Conservation (phyloP, 495 filamentous ascomycete species). For the Aspergillus cavernicola region DNA sequence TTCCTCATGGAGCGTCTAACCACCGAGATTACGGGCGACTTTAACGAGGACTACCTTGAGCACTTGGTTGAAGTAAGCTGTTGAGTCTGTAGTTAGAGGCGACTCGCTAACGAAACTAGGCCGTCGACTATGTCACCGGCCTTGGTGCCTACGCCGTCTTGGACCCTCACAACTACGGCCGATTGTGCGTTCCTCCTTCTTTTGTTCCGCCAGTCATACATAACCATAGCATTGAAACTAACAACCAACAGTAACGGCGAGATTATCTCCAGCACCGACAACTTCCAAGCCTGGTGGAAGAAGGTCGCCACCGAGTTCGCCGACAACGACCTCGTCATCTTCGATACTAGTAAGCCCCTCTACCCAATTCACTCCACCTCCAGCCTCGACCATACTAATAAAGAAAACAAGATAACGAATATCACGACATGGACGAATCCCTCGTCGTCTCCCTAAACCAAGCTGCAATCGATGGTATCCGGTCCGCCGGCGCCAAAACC, state of each 20-base stretch:
- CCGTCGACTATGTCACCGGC: constrained; percentile 56
- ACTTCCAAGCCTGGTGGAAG: constrained; percentile 61
- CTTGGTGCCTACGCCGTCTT: constrained; percentile 62
- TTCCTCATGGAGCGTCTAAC: constrained; percentile 69
- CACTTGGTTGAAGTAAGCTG: constrained; percentile 39
- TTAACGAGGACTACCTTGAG: constrained; percentile 40
- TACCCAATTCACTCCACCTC: too few species aligned
- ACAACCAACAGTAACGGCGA: constrained; percentile 48
- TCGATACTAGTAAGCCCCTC: constrained; percentile 39
- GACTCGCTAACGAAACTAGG: constrained; percentile 32
- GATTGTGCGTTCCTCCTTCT: constrained; percentile 30
- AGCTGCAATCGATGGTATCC: constrained; percentile 69
- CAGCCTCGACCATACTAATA: neutral
- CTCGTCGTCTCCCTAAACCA: constrained; percentile 71
- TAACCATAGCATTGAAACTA: neutral
- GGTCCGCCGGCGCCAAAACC: constrained; percentile 63
- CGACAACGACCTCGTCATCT: constrained; percentile 60
- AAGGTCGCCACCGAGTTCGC: constrained; percentile 58
- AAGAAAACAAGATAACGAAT: constrained; percentile 63
- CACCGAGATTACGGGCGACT: constrained; percentile 40
- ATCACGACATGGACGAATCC: constrained; percentile 66
- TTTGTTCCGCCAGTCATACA: neutral
- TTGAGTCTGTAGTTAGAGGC: neutral
- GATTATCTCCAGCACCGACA: constrained; percentile 58
- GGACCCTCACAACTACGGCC: constrained; percentile 69